Base-by-base conservation (phyloP, 2,329 filamentous ascomycete species). In the Xylaria sp. region DNA sequence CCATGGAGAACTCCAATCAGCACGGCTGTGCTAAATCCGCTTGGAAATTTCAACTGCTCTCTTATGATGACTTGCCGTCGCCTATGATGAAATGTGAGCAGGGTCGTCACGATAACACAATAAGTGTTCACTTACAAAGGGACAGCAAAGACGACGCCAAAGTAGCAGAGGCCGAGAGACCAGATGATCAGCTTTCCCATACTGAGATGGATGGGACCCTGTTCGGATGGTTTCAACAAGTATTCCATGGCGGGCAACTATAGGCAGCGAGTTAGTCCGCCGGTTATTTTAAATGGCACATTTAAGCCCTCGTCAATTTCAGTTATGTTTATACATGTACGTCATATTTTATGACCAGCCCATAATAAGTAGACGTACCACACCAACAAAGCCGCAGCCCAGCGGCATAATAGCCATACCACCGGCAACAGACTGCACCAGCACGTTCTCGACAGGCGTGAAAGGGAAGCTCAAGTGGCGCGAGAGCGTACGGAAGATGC, bases 361-460 rank as follows among this genome's bases (percentile, higher is more conserved):
- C 12, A 30, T 10, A 57, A 52, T 48, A 23, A 53, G 12, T 25
- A 30, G 25, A 81, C 85, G 74, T 74, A 87, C 83, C 9, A 98
- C 94, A 5, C 95, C 95, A 20, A 98, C 95, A 77, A 98, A 97
- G 1, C 96, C 96, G 74, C 95, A 97, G 0, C 95, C 95, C 12
- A 99, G 83, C 0, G 96, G 96, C 93, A 98, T 98, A 5, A 97
- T 97, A 0, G 95, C 96, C 80, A 98, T 97, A 18, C 93, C 93
- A 12, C 96, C 95, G 1, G 96, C 95, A 4, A 99, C 96, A 0
- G 93, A 97, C 81, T 99, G 96, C 12, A 99, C 92, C 25, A 99
- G 85, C 4, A 99, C 96, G 78, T 99, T 99, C 81, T 99, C 95
- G 12, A 98, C 92, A 0, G 96, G 94, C 4, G 92, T 93, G 76